A percentile compares a stretch with the other conserved stretches of the same genome.
These are phyloP conservation scores for Nakazawaea wickerhamii DNA, from an alignment of 805 yeast species.

Conservation along the genomic window DNA sequence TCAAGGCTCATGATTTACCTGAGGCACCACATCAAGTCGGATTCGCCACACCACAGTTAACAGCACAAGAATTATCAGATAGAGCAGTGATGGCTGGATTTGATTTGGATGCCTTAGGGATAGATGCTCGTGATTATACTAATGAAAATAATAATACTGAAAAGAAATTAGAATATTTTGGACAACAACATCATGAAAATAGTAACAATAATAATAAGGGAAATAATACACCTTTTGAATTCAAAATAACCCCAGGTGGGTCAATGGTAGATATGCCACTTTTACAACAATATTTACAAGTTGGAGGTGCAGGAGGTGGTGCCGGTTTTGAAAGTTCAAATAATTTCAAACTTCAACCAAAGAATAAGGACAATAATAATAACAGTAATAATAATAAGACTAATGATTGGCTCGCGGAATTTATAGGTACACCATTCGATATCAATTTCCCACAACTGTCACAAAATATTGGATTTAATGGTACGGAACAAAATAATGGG, in stretches of 20 bases:
- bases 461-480: conserved; percentile 57
- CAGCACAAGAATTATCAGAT: conserved; percentile 39
- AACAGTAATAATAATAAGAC: conserved; percentile 14
- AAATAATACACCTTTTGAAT: conserved; percentile 19
- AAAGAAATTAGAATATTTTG: conserved; percentile 6
- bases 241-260: conserved; percentile 21
- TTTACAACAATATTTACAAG: conserved; percentile 33
- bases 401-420: conserved; percentile 66
- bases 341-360: neutral
- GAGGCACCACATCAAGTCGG: conserved; percentile 68
- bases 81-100: conserved; percentile 29
- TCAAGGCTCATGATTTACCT: conserved; percentile 22
- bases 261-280: conserved; percentile 28
- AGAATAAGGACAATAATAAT: conserved; percentile 8
- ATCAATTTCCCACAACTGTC: conserved; percentile 43
- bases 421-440: conserved; percentile 62
- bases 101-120: conserved; percentile 32
- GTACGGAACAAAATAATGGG: conserved; percentile 24
- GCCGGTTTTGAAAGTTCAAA: conserved; percentile 26
- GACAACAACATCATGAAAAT: neutral
- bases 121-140: conserved; percentile 10
- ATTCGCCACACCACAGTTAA: conserved; percentile 75
- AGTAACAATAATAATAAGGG: conserved; percentile 6
- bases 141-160: conserved; percentile 1
- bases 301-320: conserved; percentile 36